Evolutionary conservation across 192 early-diverging fungal species (phyloP).

Genomic region (Funneliformis mosseae): DNA sequence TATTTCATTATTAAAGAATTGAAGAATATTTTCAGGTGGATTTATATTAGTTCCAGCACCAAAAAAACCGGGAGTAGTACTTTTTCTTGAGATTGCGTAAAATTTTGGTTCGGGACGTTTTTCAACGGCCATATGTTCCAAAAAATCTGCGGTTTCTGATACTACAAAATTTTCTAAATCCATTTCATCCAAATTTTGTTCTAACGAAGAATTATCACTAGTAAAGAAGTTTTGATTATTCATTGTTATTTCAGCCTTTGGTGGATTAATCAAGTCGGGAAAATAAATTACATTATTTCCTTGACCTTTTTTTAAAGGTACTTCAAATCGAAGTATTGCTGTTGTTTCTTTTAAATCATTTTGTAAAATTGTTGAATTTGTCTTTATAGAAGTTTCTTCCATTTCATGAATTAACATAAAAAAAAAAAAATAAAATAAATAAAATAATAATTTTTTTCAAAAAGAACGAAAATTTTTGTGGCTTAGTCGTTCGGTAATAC

Average conservation of each 20-base stretch:
- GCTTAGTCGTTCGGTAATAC: no score
- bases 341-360: not conserved
- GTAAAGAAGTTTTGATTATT: not conserved
- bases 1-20: not conserved
- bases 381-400: not conserved
- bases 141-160: slow-evolving; percentile 5
- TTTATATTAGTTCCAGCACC: not conserved
- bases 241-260: not conserved
- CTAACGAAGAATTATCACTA: not conserved
- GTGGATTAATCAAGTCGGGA: not conserved
- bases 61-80: not conserved
- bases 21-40: not conserved
- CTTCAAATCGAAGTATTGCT: slow-evolving; percentile 3
- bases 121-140: slow-evolving; percentile 2
- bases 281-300: slow-evolving; percentile 8
- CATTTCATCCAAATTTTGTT: not conserved
- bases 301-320: slow-evolving; percentile 4
- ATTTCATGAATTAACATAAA: not conserved
- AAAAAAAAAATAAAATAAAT: no score
- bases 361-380: not conserved
- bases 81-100: slow-evolving; percentile 2
- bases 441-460: no score
- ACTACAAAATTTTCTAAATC: slow-evolving; percentile 16
- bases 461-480: no score
- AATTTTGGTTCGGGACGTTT: slow-evolving; percentile 4